These are phyloP conservation scores for Aspergillus sp. DNA, from an alignment of 2,329 filamentous ascomycete species.

Conservation along the genomic window DNA sequence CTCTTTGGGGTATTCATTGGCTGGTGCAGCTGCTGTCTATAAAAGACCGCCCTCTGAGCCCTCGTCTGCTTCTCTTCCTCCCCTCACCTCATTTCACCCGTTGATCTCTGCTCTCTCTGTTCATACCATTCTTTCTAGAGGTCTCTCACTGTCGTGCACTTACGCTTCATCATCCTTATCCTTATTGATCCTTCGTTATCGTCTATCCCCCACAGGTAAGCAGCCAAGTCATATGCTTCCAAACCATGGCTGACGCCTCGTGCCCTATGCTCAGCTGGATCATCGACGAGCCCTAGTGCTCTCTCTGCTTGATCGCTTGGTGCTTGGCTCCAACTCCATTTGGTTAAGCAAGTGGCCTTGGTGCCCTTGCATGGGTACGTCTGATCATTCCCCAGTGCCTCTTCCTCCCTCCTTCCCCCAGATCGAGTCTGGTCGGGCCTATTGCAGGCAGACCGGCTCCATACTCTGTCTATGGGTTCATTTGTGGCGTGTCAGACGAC, in stretches of 20 bases:
- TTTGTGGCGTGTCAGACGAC: conserved; percentile 18
- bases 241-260: not conserved
- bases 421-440: not conserved
- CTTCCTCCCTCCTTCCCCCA: not conserved
- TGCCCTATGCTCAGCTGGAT: not conserved
- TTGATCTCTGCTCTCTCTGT: not conserved
- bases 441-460: not conserved
- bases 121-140: not conserved
- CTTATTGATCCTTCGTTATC: not conserved
- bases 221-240: not conserved
- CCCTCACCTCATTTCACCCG: not conserved
- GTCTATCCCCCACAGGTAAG: not conserved
- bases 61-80: not conserved
- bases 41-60: not conserved
- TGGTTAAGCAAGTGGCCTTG: not conserved
- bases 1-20: not conserved
- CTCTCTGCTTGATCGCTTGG: not conserved
- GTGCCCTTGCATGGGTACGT: not conserved
- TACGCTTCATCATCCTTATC: not conserved
- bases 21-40: not conserved
- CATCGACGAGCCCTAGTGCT: not conserved
- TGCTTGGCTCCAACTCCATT: not conserved
- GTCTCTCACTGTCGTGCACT: not conserved
- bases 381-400: not conserved
- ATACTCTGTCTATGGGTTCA: not conserved